Evolutionary conservation across 805 yeast species (phyloP), one percentile per base, ranked within the genome.

Genomic region (Candida silvicultrix): DNA sequence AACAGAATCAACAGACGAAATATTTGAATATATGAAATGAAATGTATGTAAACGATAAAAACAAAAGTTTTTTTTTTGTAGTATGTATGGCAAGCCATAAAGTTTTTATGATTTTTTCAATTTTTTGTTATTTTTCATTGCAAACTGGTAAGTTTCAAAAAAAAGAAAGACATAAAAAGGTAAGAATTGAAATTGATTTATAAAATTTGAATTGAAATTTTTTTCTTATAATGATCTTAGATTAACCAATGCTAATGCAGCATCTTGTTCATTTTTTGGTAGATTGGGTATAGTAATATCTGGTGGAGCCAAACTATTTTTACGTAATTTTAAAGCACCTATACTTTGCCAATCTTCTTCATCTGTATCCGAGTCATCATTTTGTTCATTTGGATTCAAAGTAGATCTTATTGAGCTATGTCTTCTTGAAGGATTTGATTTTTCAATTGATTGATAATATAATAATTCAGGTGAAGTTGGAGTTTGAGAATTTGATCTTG

Each of bases 281-380:
- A 53, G 42, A 18, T 46, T 40, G 42, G 51, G 31, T 28, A 45
- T 47, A 22, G 29, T 18, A 4, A 31, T 15, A 12, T 23, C 34
- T 10, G 37, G 25, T 3, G 46, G 37, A 8, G 18, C 56, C 41
- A 38, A 41, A 23, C 36, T 44, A 15, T 60, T 54, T 49, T 57
- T 66, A 40, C 86, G 68, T 46, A 89, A 68, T 38, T 78, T 69
- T 35, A 77, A 83, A 0, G 97, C 89, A 1, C 97, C 97, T 45
- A 90, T 83, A 0, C 89, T 68, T 50, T 82, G 85, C 99, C 99
- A 92, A 65, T 92, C 98, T 65, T 92, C 99, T 60, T 92, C 98
- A 64, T 92, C 99, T 0, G 99, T 92, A 58, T 88, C 95, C 39
- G 81, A 75, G 44, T 64, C 69, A 20, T 56, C 55, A 32, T 16